A percentile compares a stretch with the other conserved stretches of the same genome.
phyloP scores from a whole-genome alignment of 164 flowering plant genomes.

The Stephania yunnanensis region DNA sequence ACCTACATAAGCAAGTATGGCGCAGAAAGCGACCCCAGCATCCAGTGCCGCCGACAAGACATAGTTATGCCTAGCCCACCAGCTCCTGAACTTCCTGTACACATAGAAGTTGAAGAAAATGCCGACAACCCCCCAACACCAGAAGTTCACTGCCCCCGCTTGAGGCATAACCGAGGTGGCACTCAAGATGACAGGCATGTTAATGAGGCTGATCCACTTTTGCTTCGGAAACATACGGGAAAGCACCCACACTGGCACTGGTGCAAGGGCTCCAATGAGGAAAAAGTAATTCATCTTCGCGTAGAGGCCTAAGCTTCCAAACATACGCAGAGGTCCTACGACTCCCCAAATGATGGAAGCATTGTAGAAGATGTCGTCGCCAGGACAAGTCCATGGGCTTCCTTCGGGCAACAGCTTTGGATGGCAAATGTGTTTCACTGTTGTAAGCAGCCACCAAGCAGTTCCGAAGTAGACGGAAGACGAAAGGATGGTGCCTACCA shows the following conservation, averaged over 20 bases:
- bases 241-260: constrained; percentile 42
- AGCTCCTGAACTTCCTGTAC: constrained; percentile 38
- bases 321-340: constrained; percentile 43
- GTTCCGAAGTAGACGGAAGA: constrained; percentile 39
- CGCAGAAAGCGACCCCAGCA: constrained; percentile 72
- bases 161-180: constrained; percentile 42
- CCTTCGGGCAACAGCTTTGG: constrained; percentile 27
- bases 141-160: constrained; percentile 45
- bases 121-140: constrained; percentile 47
- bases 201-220: constrained; percentile 50
- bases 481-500: constrained; percentile 52
- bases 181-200: constrained; percentile 53
- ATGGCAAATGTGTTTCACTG: constrained; percentile 42
- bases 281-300: constrained; percentile 33
- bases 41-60: constrained; percentile 62
- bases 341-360: constrained; percentile 51
- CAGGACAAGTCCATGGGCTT: constrained; percentile 62
- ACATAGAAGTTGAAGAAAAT: constrained; percentile 47
- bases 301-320: constrained; percentile 34
- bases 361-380: constrained; percentile 37
- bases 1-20: constrained; percentile 32
- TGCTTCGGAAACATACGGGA: constrained; percentile 36
- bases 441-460: constrained; percentile 52
- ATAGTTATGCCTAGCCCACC: constrained; percentile 82
- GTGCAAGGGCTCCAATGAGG: constrained; percentile 41